Percentiles rank a stretch among this genome's conserved stretches.
Evolutionary conservation across 2,329 filamentous ascomycete genomes (phyloP).

Genomic region (Stachybotrys echinatus): DNA sequence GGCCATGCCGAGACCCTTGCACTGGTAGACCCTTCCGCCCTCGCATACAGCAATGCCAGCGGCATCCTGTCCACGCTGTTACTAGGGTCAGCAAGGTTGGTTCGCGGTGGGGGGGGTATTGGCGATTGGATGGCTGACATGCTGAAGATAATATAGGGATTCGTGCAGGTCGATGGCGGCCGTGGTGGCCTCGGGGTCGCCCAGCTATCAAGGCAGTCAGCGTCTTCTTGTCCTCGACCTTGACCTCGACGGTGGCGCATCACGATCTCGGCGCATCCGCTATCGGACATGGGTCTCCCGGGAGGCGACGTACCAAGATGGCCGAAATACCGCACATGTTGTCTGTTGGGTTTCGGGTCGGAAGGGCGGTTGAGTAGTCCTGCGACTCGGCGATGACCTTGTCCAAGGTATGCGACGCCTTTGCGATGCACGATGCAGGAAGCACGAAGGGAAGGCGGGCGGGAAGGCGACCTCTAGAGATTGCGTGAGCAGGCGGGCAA

Average conservation of each 20-base stretch:
- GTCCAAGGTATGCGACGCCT: not conserved
- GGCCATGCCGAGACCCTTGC: slow-evolving; percentile 84
- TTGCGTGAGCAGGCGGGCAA: no score
- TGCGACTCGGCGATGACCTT: not conserved
- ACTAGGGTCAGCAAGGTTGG: slow-evolving; percentile 14
- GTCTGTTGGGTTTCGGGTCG: not conserved
- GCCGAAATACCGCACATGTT: slow-evolving; percentile 6
- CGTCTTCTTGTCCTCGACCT: not conserved
- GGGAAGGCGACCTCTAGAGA: not conserved
- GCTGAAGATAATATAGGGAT: slow-evolving; percentile 64
- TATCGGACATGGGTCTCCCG: not conserved
- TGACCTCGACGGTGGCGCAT: not conserved
- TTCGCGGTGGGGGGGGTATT: not conserved
- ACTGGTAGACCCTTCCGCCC: slow-evolving; percentile 79
- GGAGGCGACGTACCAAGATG: slow-evolving; percentile 4
- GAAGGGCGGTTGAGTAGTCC: not conserved
- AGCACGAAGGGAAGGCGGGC: no score
- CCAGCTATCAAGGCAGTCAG: slow-evolving; percentile 15
- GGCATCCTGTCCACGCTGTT: slow-evolving; percentile 78
- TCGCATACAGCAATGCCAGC: slow-evolving; percentile 74
- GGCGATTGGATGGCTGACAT: slow-evolving; percentile 23
- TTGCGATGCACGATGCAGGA: no score
- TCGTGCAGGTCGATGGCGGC: slow-evolving; percentile 66
- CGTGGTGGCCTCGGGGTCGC: slow-evolving; percentile 25
- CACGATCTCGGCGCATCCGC: not conserved